Base-by-base conservation (phyloP, 2,329 filamentous ascomycete genomes). In the Raffaelea arxii region DNA sequence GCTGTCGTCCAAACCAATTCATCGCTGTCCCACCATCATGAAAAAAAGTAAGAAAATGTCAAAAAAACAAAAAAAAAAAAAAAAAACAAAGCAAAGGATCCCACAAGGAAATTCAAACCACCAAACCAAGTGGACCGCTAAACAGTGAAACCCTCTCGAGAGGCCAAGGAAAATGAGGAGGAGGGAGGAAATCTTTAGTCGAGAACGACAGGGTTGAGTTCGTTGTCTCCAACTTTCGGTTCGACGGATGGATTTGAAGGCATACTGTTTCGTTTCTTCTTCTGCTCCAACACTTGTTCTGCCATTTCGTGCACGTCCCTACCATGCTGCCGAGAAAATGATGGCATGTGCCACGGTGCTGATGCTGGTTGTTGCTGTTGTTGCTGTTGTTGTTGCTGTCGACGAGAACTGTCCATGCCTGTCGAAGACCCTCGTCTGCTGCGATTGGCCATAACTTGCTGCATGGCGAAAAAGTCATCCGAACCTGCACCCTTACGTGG, bases 201-300 rank as follows among this genome's bases (percentile, higher is more conserved):
- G 10, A 53, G 44, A 11, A 53, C 43, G 21, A 50, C 38, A 2
- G 48, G 51, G 21, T 52, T 41, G 18, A 36, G 30, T 1, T 32
- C 32, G 12, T 37, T 43, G 44, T 43, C 43, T 25, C 49, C 46
- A 9, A 37, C 37, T 9, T n/a, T 14, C n/a, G n/a, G 35, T 37
- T 9, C 35, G 35, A n/a, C 35, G 7, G 35, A 7, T 37, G 35
- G 21, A 37, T 3, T 19, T 37, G 47, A 40, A 19, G 47, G 39
- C 19, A 46, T 22, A 36, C 43, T 46, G 18, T 14, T 39, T 1
- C 23, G 43, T 40, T 35, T 38, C 27, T 19, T 36, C 23, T n/a
- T n/a, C n/a, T n/a, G n/a, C n/a, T n/a, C n/a, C n/a, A n/a, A n/a
- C n/a, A n/a, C n/a, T n/a, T n/a, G n/a, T n/a, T n/a, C n/a, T n/a